Conservation (phyloP, 202 grass and related monocot species). For the Elaeis oleifera region DNA sequence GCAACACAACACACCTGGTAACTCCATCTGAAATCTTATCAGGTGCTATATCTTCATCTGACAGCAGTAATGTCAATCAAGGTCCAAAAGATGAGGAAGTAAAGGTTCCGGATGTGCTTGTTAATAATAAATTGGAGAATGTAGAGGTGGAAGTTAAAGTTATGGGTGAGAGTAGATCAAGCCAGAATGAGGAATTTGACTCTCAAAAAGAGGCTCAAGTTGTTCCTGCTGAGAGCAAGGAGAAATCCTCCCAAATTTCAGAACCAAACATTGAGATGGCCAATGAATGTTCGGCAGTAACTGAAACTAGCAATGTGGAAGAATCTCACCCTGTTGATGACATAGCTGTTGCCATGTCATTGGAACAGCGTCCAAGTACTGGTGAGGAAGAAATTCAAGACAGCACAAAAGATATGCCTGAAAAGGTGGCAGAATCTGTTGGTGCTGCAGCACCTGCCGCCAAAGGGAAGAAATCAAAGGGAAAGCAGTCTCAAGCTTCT, state of each 20-base stretch:
- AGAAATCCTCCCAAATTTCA: constrained; percentile 22
- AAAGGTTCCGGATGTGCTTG: constrained; percentile 33
- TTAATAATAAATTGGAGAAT: constrained; percentile 22
- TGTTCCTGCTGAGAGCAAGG: constrained; percentile 35
- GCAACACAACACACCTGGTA: constrained; percentile 13
- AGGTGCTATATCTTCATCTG: constrained; percentile 44
- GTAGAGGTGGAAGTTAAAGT: constrained; percentile 32
- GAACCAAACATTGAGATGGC: constrained; percentile 26
- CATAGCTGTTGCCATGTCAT: constrained; percentile 17
- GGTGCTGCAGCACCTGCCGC: constrained; percentile 27
- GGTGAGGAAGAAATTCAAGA: constrained; percentile 28
- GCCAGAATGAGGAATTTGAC: constrained; percentile 31
- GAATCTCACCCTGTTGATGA: constrained; percentile 32
- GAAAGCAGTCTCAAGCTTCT: constrained; percentile 37
- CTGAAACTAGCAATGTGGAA: constrained; percentile 39
- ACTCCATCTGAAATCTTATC: constrained; percentile 37
- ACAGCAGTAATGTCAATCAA: constrained; percentile 33
- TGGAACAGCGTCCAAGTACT: constrained; percentile 20
- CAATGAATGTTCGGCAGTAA: constrained; percentile 28
- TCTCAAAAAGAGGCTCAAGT: constrained; percentile 41
- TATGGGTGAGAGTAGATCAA: constrained; percentile 26
- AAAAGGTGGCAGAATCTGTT: constrained; percentile 26
- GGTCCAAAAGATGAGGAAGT: constrained; percentile 33
- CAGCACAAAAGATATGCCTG: constrained; percentile 30
- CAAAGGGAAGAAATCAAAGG: constrained; percentile 45